Percentiles rank a stretch among this genome's conserved stretches.
phyloP scores from a whole-genome alignment of 768 basidiomycete species.

The Mycena amicta region DNA sequence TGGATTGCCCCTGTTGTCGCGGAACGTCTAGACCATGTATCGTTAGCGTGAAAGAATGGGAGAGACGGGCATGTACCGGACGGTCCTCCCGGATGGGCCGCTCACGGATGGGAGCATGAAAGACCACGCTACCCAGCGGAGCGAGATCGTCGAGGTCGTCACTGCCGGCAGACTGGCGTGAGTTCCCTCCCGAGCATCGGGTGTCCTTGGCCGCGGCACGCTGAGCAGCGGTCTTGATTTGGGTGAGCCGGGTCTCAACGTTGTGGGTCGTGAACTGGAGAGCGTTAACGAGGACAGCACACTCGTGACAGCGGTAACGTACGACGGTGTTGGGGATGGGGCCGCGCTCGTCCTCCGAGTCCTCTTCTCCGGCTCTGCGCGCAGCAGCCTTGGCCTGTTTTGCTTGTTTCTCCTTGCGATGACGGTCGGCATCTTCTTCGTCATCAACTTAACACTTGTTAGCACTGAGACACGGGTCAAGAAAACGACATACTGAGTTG shows the following conservation, averaged over 20 bases:
- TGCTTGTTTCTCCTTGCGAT: neutral
- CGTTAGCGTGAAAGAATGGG: neutral
- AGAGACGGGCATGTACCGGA: neutral
- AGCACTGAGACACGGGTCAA: neutral
- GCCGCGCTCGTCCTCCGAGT: neutral
- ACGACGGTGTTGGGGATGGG: neutral
- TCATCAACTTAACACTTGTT: neutral
- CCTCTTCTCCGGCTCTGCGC: too few relatives aligned
- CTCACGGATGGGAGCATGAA: neutral
- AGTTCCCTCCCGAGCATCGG: too few relatives aligned
- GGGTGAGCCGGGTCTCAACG: neutral
- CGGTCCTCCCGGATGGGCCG: neutral
- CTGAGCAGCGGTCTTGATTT: neutral
- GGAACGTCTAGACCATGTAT: neutral
- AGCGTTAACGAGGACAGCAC: neutral
- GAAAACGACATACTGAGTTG: too few relatives aligned
- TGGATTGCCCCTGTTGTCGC: neutral
- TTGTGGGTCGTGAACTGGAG: neutral
- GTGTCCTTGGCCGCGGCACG: neutral
- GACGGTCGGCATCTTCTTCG: too few relatives aligned
- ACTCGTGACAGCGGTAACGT: neutral
- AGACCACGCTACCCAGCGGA: neutral
- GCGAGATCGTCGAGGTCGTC: neutral
- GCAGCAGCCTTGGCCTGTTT: neutral
- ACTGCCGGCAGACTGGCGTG: neutral